Base-by-base conservation (phyloP, 305 asterid genomes). In the Fraxinus xanthoxyloides region DNA sequence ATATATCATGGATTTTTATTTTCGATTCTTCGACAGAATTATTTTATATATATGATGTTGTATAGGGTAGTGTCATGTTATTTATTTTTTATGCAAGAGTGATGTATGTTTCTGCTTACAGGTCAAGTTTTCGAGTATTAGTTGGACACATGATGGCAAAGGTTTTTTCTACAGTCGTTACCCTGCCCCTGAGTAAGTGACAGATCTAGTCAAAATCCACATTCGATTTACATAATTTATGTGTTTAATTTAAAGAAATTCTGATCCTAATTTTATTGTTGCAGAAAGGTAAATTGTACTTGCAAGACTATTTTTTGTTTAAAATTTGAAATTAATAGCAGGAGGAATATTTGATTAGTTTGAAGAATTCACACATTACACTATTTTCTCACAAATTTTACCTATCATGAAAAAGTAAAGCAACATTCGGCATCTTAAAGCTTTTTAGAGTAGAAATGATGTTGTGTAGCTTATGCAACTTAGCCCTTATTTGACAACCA, bases 111-210 rank as follows among this genome's bases (percentile, higher is more conserved):
- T 67, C 80, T 83, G 76, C 19, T 35, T 65, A 13, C 94, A 96
- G 99, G 98, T 94, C 76, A 96, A 96, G 88, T 96, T 96, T 87
- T 90, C 97, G 26, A 63, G 81, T 36, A 78, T 90, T 67, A 89
- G 93, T 85, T 97, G 98, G 98, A 95, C 98, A 0, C 92, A 89
- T 85, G 99, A 97, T 82, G 77, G 88, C 89, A 93, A 91, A 84
- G 99, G 99, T 4, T 94, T 93, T 82, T 96, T 94, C 88, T 94
- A 96, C 89, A 88, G 97, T 87, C 97, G 98, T 72, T 97, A 92
- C 85, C 99, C 98, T 75, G 85, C 94, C 82, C 98, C 97, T 1
- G 83, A 82, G 97, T 97, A 90, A 89, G 98, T 85, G 7, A 67
- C 40, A 65, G 28, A 70, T 38, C 30, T 61, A 24, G 63, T 7